Percentiles rank a stretch among this genome's conserved stretches.
Conservation (phyloP, 805 yeast species). For the Wickerhamiella australiensis region DNA sequence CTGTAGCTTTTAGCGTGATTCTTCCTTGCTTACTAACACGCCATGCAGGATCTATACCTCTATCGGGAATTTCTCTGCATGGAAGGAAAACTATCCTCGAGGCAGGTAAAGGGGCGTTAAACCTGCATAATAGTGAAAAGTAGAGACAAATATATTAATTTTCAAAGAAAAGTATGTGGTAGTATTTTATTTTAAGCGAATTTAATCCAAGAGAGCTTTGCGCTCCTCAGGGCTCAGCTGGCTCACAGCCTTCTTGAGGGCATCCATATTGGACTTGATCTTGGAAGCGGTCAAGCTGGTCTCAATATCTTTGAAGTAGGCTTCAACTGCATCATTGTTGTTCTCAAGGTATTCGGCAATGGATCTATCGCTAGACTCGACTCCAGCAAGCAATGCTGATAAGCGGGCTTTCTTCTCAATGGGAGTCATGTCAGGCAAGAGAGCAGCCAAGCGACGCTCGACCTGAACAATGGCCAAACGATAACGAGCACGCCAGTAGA, state of each 20-base stretch:
- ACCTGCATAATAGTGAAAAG: not conserved
- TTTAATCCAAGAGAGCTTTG: constrained; percentile 25
- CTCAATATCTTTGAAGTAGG: constrained; percentile 14
- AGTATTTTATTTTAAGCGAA: not conserved
- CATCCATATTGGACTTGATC: constrained; percentile 16
- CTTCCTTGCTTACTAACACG: not conserved
- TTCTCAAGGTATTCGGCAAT: constrained; percentile 81
- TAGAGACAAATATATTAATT: not conserved
- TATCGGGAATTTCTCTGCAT: not conserved
- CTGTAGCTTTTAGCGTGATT: not conserved
- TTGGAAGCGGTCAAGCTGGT: constrained; percentile 7
- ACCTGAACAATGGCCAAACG: constrained; percentile 87
- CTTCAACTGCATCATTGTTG: constrained; percentile 40
- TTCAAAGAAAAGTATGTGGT: not conserved
- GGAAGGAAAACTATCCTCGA: not conserved
- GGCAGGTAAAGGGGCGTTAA: not conserved
- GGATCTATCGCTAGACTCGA: constrained; percentile 50
- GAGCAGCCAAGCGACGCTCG: constrained; percentile 23
- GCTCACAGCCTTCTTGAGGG: constrained; percentile 26
- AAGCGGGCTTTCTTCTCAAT: constrained; percentile 14
- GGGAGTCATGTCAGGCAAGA: constrained; percentile 8
- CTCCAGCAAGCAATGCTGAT: constrained; percentile 30
- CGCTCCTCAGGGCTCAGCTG: constrained; percentile 26
- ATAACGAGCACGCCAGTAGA: constrained; percentile 98
- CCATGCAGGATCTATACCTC: not conserved